Evolutionary conservation across 1,139 yeast species (phyloP).

Genomic region (Saccharomyces pastorianus): DNA sequence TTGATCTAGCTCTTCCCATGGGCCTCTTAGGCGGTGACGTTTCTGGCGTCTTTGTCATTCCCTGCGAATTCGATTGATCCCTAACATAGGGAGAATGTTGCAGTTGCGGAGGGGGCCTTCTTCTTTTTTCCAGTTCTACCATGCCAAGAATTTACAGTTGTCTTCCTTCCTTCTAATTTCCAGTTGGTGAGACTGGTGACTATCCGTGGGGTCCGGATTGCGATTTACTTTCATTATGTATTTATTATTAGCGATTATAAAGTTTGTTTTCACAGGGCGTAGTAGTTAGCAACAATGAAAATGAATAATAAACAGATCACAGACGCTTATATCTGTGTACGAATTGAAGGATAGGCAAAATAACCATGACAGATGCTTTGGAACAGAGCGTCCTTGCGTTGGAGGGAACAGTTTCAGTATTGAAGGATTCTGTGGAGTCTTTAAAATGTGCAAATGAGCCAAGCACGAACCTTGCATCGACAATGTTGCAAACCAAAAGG

Average conservation of each 20-base stretch:
- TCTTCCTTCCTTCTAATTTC: neutral
- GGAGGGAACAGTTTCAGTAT: slow-evolving; percentile 16
- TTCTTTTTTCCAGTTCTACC: slow-evolving; percentile 13
- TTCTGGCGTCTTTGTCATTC: slow-evolving; percentile 1
- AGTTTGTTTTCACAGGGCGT: neutral
- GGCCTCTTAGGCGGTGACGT: slow-evolving; percentile 5
- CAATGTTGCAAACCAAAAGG: slow-evolving; percentile 25
- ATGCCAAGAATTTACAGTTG: neutral
- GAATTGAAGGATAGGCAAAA: neutral
- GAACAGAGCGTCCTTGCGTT: slow-evolving; percentile 18
- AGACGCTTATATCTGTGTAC: neutral
- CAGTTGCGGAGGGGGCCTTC: slow-evolving; percentile 7
- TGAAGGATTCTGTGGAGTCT: slow-evolving; percentile 16
- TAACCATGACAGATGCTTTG: slow-evolving; percentile 19
- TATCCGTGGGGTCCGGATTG: neutral
- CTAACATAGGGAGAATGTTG: slow-evolving; percentile 6
- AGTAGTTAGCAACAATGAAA: neutral
- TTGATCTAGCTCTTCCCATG: slow-evolving; percentile 24
- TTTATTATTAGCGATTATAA: neutral
- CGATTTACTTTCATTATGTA: neutral
- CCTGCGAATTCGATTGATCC: slow-evolving; percentile 1
- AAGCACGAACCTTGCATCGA: slow-evolving; percentile 19
- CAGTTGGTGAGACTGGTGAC: neutral
- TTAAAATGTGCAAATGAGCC: slow-evolving; percentile 14
- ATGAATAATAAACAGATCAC: neutral